Evolutionary conservation across 31 red algal species (phyloP).

Genomic region (Asparagopsis taxiformis): DNA sequence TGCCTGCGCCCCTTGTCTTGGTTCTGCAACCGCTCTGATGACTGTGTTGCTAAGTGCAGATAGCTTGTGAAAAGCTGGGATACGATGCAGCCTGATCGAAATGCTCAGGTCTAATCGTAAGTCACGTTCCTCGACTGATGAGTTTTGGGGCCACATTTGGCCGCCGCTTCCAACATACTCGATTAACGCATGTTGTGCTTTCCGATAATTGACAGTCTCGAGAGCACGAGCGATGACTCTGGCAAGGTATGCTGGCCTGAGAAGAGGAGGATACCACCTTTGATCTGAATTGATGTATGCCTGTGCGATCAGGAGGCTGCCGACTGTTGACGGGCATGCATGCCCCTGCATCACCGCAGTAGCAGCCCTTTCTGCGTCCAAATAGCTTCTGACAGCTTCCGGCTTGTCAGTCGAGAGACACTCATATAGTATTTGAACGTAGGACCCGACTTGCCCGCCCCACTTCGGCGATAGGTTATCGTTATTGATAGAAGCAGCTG

Average conservation of each 20-base stretch:
- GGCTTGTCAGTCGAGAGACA: slow-evolving; percentile 83
- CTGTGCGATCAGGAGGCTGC: slow-evolving; percentile 34
- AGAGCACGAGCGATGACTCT: background rate
- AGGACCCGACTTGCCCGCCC: slow-evolving; percentile 3
- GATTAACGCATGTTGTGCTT: background rate
- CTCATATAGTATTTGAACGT: slow-evolving; percentile 67
- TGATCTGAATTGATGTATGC: slow-evolving; percentile 22
- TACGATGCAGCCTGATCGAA: background rate
- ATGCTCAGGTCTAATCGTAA: background rate
- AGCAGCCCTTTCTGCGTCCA: slow-evolving; percentile 46
- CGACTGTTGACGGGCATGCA: slow-evolving; percentile 24
- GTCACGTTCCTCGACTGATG: background rate
- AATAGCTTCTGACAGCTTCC: slow-evolving; percentile 60
- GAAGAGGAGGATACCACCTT: background rate
- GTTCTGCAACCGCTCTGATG: background rate
- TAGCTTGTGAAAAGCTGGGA: background rate
- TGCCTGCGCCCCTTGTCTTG: background rate
- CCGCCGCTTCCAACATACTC: slow-evolving; percentile 6
- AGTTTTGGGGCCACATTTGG: background rate
- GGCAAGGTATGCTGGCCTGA: slow-evolving; percentile 3
- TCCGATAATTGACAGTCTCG: background rate
- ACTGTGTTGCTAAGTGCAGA: background rate
- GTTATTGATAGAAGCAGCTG: background rate
- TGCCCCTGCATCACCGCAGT: slow-evolving; percentile 24
- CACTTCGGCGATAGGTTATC: slow-evolving; percentile 5